phyloP scores from a whole-genome alignment of 495 filamentous ascomycete species.

The Thermothielavioides terrestris region DNA sequence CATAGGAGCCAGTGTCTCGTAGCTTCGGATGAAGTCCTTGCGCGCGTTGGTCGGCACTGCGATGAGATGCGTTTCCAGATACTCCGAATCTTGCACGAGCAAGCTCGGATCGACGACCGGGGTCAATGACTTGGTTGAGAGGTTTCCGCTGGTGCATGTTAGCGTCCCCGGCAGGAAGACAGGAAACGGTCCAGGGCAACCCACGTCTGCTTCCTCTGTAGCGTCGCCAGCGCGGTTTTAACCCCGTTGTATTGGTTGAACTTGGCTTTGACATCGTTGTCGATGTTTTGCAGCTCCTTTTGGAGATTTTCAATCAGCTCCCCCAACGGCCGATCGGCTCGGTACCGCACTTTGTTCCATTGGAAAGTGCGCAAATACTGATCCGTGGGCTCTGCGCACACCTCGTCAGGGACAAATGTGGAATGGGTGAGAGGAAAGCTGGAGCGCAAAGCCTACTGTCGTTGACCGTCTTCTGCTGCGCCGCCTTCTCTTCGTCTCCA shows the following conservation, averaged over 20 bases:
- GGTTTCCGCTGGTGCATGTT: slow-evolving; percentile 61
- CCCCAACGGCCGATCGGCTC: slow-evolving; percentile 76
- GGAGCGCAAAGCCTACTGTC: slow-evolving; percentile 59
- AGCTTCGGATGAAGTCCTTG: slow-evolving; percentile 81
- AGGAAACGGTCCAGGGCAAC: background rate
- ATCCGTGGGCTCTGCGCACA: slow-evolving; percentile 69
- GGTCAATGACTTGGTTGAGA: slow-evolving; percentile 86
- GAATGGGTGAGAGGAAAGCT: background rate
- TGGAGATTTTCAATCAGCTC: slow-evolving; percentile 80
- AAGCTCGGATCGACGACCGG: slow-evolving; percentile 69
- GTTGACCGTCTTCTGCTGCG: slow-evolving; percentile 87
- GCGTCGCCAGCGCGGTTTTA: slow-evolving; percentile 67
- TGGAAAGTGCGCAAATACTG: slow-evolving; percentile 81
- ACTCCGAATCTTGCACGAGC: slow-evolving; percentile 85
- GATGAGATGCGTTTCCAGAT: slow-evolving; percentile 88
- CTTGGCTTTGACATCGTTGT: slow-evolving; percentile 90
- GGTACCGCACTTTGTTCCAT: slow-evolving; percentile 97
- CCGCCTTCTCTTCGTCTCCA: slow-evolving; percentile 71
- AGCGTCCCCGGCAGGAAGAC: background rate
- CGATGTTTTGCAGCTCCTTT: slow-evolving; percentile 79
- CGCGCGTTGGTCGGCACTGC: slow-evolving; percentile 68
- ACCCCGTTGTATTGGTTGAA: slow-evolving; percentile 85
- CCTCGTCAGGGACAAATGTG: slow-evolving; percentile 3
- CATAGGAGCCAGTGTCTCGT: slow-evolving; percentile 74
- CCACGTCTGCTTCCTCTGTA: slow-evolving; percentile 75